Conservation (phyloP, 345 rosid genomes). For the Rubroshorea leprosula region DNA sequence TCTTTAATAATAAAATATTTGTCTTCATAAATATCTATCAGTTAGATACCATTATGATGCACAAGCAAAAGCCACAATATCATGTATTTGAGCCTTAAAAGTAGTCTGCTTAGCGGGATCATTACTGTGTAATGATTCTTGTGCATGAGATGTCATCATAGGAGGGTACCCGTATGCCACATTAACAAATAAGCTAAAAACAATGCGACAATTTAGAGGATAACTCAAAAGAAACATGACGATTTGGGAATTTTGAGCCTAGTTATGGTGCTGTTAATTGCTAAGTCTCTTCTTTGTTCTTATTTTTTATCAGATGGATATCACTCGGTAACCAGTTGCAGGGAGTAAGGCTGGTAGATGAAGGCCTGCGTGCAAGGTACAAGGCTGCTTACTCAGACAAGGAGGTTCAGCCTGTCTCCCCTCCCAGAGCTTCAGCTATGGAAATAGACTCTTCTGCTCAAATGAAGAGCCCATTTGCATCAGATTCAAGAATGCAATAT, state of each 20-base stretch:
- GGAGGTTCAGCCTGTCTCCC: conserved; percentile 80
- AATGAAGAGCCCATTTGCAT: conserved; percentile 43
- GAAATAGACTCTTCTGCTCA: conserved; percentile 55
- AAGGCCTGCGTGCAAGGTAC: conserved; percentile 87
- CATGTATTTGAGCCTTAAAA: too few relatives aligned
- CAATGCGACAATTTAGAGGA: not conserved
- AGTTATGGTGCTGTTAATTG: not conserved
- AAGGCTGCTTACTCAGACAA: conserved; percentile 91
- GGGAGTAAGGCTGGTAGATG: conserved; percentile 85
- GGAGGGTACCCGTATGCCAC: too few relatives aligned
- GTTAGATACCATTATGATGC: too few relatives aligned
- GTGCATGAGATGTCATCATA: too few relatives aligned
- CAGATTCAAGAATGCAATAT: conserved; percentile 34
- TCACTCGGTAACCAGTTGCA: conserved; percentile 90
- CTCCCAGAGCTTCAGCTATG: conserved; percentile 75
- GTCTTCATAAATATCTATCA: not conserved
- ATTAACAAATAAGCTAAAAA: not conserved
- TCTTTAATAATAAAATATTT: not conserved
- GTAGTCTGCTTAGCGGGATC: too few relatives aligned
- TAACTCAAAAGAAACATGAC: not conserved
- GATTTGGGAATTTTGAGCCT: not conserved
- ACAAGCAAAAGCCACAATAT: too few relatives aligned
- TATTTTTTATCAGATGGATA: conserved; percentile 57
- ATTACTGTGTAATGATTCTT: too few relatives aligned
- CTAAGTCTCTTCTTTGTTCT: not conserved